phyloP scores from a whole-genome alignment of 441 rosid species.

The Aquilaria agallochum region DNA sequence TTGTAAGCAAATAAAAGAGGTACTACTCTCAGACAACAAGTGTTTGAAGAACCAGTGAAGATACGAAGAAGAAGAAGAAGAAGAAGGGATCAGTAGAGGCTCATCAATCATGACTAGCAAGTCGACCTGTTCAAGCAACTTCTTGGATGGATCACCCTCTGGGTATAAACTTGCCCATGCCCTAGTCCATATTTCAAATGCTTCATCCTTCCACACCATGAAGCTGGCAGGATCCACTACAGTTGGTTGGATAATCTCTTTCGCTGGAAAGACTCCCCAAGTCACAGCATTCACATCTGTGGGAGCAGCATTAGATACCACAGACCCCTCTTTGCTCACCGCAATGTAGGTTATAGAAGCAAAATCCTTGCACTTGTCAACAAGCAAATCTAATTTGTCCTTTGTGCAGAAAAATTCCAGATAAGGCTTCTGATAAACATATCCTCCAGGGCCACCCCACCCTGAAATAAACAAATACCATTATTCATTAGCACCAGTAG shows the following conservation, averaged over 20 bases:
- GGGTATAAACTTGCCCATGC: slow-evolving; percentile 82
- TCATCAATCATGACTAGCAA: neutral
- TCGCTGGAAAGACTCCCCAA: slow-evolving; percentile 95
- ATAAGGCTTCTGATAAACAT: slow-evolving; percentile 93
- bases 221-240: slow-evolving; percentile 94
- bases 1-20: neutral
- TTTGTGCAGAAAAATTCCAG: slow-evolving; percentile 90
- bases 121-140: slow-evolving; percentile 72
- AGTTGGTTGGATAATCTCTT: slow-evolving; percentile 89
- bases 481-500: no score
- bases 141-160: slow-evolving; percentile 62
- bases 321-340: slow-evolving; percentile 52
- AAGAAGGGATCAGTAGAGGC: neutral
- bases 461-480: slow-evolving; percentile 38
- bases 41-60: neutral
- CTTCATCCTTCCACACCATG: slow-evolving; percentile 93
- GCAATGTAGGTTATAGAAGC: slow-evolving; percentile 66
- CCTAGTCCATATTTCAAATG: slow-evolving; percentile 88
- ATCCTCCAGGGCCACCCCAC: slow-evolving; percentile 97
- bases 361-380: slow-evolving; percentile 62
- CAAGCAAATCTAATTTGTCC: slow-evolving; percentile 56
- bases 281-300: slow-evolving; percentile 84
- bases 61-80: neutral
- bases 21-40: neutral
- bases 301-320: slow-evolving; percentile 47